Evolutionary conservation across 2,329 filamentous ascomycete species (phyloP), one percentile per base, ranked within the genome.

Genomic region (Trichophyton equinum): DNA sequence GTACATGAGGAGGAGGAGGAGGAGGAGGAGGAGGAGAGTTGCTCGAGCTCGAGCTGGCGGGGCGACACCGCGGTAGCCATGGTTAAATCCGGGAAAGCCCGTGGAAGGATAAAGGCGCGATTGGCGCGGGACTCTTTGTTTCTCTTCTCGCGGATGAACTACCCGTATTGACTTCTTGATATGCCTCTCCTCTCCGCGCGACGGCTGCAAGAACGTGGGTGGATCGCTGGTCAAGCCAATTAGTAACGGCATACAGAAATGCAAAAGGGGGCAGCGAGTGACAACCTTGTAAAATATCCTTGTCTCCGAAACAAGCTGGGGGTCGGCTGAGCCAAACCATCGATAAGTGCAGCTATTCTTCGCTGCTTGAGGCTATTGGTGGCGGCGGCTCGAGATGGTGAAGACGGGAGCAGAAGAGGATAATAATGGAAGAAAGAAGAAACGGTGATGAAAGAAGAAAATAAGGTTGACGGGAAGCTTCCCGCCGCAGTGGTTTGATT

Each of bases 21-120:
- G 27, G 27, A 27, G 27, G 27, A 27, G 6, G 27, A 27, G 27
- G 27, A 25, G n/a, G 40, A 11, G 36, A 47, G 20, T 25, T 47
- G 44, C 44, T 56, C 53, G 25, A 33, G 53, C 53, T 40, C 36
- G 53, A 33, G 53, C 53, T 25, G n/a, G 53, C 53, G 53, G 53
- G 53, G 53, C 8, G 36, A 44, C 13, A 30, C 33, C 55, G 40
- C 20, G 55, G 55, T 36, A n/a, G 33, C 40, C 33, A 44, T 57
- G 49, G 49, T 20, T 20, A 47, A 25, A 11, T 47, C 44, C 44
- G 40, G 44, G 20, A 9, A 47, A 25, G 44, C 44, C 44, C 15
- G 40, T n/a, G n/a, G 40, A 25, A 11, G 18, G 44, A 47, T 11
- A 47, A 47, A 47, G 44, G 44, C 44, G 44, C 44, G 44, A 47